Evolutionary conservation across 2,329 filamentous ascomycete genomes (phyloP), one percentile per base, ranked within the genome.

Genomic region (Phaeosphaeria sp.): DNA sequence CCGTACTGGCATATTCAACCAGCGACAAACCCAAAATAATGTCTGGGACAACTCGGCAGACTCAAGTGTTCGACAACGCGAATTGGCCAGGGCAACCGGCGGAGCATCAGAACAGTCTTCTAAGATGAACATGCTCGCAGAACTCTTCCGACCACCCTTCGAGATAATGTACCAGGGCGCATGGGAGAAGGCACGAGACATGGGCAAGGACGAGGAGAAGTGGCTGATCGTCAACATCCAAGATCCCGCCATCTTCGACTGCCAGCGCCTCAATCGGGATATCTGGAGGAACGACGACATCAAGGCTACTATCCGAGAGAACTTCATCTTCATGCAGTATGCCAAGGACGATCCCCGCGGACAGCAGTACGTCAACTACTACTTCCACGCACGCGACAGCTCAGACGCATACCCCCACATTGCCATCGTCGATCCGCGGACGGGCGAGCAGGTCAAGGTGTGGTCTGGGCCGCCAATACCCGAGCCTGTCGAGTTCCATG

Each of bases 221-320:
- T 99, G 95, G 95, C 86, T 99, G 48, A 79, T 99, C 66, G 92
- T 97, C 61, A 98, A 99, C 74, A 88, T 99, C 17, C 95, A 99
- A 78, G 93, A 99, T 74, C 87, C 91, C 64, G 91, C 91, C 36
- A 89, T 97, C 70, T 99, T 99, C 76, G 91, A 95, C 77, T 99
- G 95, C 77, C 95, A 99, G 75, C 86, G 91, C 2, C 82, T 99
- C 18, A 99, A 99, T 74, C 87, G 95, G 45, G 95, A 99, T 74
- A 88, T 98, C 53, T 99, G 95, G 95, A 97, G 97, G 79, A 91
- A 97, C 67, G 78, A 86, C 18, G 85, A 88, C 2, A 87, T 99
- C 56, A 87, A 86, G 68, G 87, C 91, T n/a, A 87, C 96, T 1
- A 84, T 99, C 27, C 86, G 86, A 68, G 94, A 97, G 74, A 93